These are phyloP conservation scores for Drechslerella stenobrocha DNA, from an alignment of 2,329 filamentous ascomycete species.

Conservation along the genomic window DNA sequence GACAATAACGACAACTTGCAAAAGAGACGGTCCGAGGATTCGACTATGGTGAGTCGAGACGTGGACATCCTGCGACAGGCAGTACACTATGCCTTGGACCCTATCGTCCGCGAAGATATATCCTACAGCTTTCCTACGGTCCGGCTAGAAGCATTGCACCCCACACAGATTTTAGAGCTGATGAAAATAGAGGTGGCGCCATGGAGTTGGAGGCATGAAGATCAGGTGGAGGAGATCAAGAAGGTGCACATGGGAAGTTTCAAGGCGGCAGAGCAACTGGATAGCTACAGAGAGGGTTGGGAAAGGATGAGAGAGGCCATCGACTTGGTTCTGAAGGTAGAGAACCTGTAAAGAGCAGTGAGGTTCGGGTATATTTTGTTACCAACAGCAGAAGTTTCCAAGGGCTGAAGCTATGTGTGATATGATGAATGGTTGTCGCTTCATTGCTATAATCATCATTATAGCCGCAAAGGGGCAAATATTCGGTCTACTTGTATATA, in stretches of 20 bases:
- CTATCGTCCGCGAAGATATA: conserved; percentile 20
- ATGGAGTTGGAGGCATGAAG: conserved; percentile 36
- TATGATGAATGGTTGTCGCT: too few relatives aligned
- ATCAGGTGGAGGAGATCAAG: conserved; percentile 14
- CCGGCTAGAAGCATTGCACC: conserved; percentile 24
- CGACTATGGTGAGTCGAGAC: too few relatives aligned
- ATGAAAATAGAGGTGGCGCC: conserved; percentile 16
- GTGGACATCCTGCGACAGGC: conserved; percentile 7
- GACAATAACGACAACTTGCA: too few relatives aligned
- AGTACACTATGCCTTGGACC: conserved; percentile 8
- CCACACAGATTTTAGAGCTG: conserved; percentile 27
- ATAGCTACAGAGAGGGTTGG: conserved; percentile 20
- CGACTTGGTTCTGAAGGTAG: neutral
- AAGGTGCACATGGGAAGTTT: conserved; percentile 1
- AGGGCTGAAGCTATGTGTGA: too few relatives aligned
- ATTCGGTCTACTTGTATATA: too few relatives aligned
- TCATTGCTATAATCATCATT: too few relatives aligned
- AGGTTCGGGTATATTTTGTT: neutral
- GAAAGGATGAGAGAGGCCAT: conserved; percentile 18
- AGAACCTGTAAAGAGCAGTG: conserved; percentile 1
- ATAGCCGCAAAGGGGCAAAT: too few relatives aligned
- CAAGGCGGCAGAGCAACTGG: conserved; percentile 7
- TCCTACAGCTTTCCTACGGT: conserved; percentile 15
- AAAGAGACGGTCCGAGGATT: too few relatives aligned
- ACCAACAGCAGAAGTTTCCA: neutral